Percentiles rank a stretch among this genome's conserved stretches.
phyloP scores from a whole-genome alignment of 2,329 filamentous ascomycete species.

The Calonectria pteridis region DNA sequence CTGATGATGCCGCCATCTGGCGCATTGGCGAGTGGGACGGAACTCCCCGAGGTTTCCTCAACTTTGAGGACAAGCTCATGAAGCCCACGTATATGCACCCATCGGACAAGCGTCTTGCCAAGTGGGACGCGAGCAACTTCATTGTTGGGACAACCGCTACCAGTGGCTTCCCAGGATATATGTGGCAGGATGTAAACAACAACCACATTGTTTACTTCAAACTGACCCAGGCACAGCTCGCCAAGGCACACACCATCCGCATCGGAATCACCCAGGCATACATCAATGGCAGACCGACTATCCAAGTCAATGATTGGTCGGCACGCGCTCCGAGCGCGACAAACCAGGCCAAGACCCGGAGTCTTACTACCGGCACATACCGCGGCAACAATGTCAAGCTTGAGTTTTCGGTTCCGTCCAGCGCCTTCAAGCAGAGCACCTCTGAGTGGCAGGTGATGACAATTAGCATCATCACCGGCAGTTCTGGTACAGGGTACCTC shows the following conservation, averaged over 20 bases:
- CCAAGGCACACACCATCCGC: constrained; percentile 42
- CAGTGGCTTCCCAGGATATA: constrained; percentile 55
- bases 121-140: constrained; percentile 49
- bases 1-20: constrained; percentile 49
- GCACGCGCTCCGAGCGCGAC: constrained; percentile 44
- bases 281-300: constrained; percentile 47
- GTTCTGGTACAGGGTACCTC: constrained; percentile 42
- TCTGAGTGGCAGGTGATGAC: constrained; percentile 46
- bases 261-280: constrained; percentile 50
- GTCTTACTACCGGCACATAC: constrained; percentile 50
- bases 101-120: constrained; percentile 47
- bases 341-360: constrained; percentile 46
- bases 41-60: constrained; percentile 50
- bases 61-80: constrained; percentile 53
- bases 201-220: constrained; percentile 56
- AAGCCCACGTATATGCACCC: constrained; percentile 58
- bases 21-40: constrained; percentile 54
- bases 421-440: constrained; percentile 45
- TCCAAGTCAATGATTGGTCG: constrained; percentile 47
- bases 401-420: constrained; percentile 43
- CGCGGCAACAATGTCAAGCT: constrained; percentile 47
- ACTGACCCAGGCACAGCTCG: constrained; percentile 45
- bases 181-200: constrained; percentile 58
- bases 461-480: constrained; percentile 46
- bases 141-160: constrained; percentile 51